phyloP scores from a whole-genome alignment of 1,284 basidiomycete genomes.

The Ustilago bromivora region DNA sequence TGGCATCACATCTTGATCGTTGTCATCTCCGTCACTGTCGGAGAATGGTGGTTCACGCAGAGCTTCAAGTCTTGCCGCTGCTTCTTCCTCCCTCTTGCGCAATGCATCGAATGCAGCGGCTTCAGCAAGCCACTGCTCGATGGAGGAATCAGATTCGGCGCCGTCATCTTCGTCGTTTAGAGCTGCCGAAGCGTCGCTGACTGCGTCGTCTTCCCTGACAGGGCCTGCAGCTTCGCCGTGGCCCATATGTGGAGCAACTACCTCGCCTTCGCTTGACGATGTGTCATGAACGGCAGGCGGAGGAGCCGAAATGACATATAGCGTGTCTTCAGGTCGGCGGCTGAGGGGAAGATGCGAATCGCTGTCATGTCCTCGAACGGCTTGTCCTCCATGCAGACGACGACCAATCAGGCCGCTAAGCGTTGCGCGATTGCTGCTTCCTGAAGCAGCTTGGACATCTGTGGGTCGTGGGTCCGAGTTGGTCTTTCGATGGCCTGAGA shows the following conservation, averaged over 20 bases:
- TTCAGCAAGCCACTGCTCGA: constrained; percentile 53
- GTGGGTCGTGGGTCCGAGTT: constrained; percentile 27
- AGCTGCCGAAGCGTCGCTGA: constrained; percentile 8
- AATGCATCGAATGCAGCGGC: constrained; percentile 50
- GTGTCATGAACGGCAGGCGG: constrained; percentile 14
- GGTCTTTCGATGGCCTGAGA: constrained; percentile 32
- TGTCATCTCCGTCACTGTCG: constrained; percentile 34
- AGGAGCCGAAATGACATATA: constrained; percentile 44
- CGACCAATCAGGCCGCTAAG: neutral
- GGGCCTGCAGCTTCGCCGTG: neutral
- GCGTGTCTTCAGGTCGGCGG: constrained; percentile 48
- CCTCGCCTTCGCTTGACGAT: constrained; percentile 26
- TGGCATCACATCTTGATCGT: constrained; percentile 31
- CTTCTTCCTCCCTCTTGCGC: constrained; percentile 48
- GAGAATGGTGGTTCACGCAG: constrained; percentile 19
- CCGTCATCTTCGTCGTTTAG: constrained; percentile 30
- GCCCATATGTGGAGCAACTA: neutral
- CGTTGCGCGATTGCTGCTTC: constrained; percentile 4
- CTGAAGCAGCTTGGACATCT: neutral
- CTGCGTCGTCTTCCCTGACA: neutral
- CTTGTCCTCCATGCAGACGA: constrained; percentile 15
- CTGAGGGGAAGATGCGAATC: constrained; percentile 38
- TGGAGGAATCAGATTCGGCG: constrained; percentile 47
- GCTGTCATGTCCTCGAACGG: constrained; percentile 25
- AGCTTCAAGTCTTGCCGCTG: constrained; percentile 30